A percentile compares a stretch with the other conserved stretches of the same genome.
These are phyloP conservation scores for Corniculantispora saksenae DNA, from an alignment of 2,329 filamentous ascomycete genomes.

Conservation along the genomic window DNA sequence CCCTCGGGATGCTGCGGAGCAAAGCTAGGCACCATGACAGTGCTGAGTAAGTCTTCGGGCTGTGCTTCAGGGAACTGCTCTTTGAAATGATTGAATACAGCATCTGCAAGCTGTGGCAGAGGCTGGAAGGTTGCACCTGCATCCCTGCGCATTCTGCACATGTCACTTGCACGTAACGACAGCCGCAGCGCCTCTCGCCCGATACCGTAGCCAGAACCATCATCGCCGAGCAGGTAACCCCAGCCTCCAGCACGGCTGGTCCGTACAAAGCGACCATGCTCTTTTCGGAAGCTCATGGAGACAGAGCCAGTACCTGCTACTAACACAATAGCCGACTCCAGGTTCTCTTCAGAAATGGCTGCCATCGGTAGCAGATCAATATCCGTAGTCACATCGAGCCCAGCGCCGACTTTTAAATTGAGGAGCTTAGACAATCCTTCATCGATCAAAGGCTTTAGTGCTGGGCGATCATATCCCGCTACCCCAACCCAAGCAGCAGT, in stretches of 20 bases:
- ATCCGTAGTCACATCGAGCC: slow-evolving; percentile 39
- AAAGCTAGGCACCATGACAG: slow-evolving; percentile 22
- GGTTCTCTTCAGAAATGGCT: slow-evolving; percentile 21
- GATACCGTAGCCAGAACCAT: slow-evolving; percentile 43
- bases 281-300: slow-evolving; percentile 39
- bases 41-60: slow-evolving; percentile 24
- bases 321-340: slow-evolving; percentile 34
- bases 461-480: slow-evolving; percentile 41
- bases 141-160: slow-evolving; percentile 19
- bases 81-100: slow-evolving; percentile 24
- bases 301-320: slow-evolving; percentile 46
- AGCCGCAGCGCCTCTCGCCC: slow-evolving; percentile 37
- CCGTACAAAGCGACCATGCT: slow-evolving; percentile 25
- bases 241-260: slow-evolving; percentile 43
- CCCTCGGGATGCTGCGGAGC: slow-evolving; percentile 10
- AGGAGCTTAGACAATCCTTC: slow-evolving; percentile 31
- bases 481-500: slow-evolving; percentile 40
- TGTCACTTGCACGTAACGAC: slow-evolving; percentile 34
- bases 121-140: background rate
- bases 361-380: slow-evolving; percentile 39
- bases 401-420: slow-evolving; percentile 23
- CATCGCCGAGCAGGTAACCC: slow-evolving; percentile 45
- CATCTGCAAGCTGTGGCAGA: slow-evolving; percentile 20
- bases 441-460: slow-evolving; percentile 30
- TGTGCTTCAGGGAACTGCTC: slow-evolving; percentile 16